Percentiles rank a stretch among this genome's conserved stretches.
These are phyloP conservation scores for Penicillium roqueforti DNA, from an alignment of 495 filamentous ascomycete species.

Conservation along the genomic window DNA sequence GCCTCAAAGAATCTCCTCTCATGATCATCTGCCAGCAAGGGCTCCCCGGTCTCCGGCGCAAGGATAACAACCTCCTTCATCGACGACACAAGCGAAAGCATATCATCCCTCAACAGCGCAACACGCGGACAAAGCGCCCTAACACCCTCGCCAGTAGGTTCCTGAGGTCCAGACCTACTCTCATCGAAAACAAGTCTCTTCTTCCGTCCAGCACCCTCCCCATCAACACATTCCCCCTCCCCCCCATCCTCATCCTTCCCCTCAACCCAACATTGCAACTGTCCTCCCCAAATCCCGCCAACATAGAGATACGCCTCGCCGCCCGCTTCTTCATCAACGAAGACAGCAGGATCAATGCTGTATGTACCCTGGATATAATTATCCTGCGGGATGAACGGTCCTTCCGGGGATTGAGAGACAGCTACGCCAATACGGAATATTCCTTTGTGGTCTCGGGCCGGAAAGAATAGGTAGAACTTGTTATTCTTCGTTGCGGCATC, in stretches of 20 bases:
- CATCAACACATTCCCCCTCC: not conserved
- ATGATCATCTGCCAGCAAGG: slow-evolving; percentile 59
- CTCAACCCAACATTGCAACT: slow-evolving; percentile 53
- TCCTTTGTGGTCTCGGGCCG: slow-evolving; percentile 42
- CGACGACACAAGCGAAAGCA: slow-evolving; percentile 51
- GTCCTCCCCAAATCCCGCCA: slow-evolving; percentile 65
- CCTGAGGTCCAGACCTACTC: slow-evolving; percentile 43
- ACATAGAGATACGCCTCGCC: slow-evolving; percentile 50
- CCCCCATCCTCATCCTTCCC: not conserved
- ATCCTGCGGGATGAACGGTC: slow-evolving; percentile 42
- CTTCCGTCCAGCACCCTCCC: slow-evolving; percentile 5
- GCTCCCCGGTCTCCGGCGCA: slow-evolving; percentile 52
- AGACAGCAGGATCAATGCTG: slow-evolving; percentile 49
- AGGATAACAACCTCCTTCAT: slow-evolving; percentile 54
- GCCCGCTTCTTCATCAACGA: slow-evolving; percentile 41
- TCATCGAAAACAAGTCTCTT: slow-evolving; percentile 44
- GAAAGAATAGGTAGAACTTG: slow-evolving; percentile 50
- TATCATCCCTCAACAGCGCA: slow-evolving; percentile 57
- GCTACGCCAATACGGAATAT: slow-evolving; percentile 61
- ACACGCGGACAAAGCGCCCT: slow-evolving; percentile 56
- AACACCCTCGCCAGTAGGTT: slow-evolving; percentile 47
- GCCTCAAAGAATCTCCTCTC: slow-evolving; percentile 75
- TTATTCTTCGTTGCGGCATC: slow-evolving; percentile 43
- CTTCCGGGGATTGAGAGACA: slow-evolving; percentile 38
- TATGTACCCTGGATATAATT: slow-evolving; percentile 37